Evolutionary conservation across 192 early-diverging fungal species (phyloP), one percentile per base, ranked within the genome.

Genomic region (Thoreauomyces humboldtii): DNA sequence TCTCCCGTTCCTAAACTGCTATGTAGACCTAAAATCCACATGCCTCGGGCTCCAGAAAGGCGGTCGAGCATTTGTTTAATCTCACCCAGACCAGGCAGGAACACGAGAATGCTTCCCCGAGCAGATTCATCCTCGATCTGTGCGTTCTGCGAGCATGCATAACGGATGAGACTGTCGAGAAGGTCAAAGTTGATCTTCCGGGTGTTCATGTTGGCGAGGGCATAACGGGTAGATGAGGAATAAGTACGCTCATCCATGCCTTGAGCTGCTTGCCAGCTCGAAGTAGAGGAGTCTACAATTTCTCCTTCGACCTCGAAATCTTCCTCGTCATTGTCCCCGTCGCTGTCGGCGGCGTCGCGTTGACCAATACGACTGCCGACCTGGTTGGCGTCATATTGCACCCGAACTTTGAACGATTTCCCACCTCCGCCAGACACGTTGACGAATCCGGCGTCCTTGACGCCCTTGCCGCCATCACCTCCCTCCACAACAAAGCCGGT

Each of bases 31-130:
- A 70, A 69, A 42, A 64, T 70, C 70, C 51, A 73, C 59, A 77
- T 81, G 44, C 68, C 67, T 42, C 37, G 70, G 21, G 74, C 76
- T 1, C 57, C 67, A 14, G 73, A 63, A 0, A 90, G 63, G 14
- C 72, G 46, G 63, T 86, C 83, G 51, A 76, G 72, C 25, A 89
- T 21, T 27, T 73, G 81, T 37, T 83, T 76, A 36, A 92, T 92
- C 64, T 91, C 89, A 9, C 73, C 77, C 67, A 87, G 12, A 19
- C 80, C 80, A 15, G 80, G 80, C 31, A 68, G 77, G 65, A 92
- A 92, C 48, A 92, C 77, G 2, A 92, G 65, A 9, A 92, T 79
- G 4, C 87, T 83, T 9, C 89, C 89, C 7, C 9, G 21, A 28
- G 45, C 63, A 15, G n/a, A 25, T 9, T 64, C 41, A 15, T 29